Percentiles rank a stretch among this genome's conserved stretches.
These are phyloP conservation scores for Cercospora sp. DNA, from an alignment of 2,329 filamentous ascomycete genomes.

Conservation along the genomic window DNA sequence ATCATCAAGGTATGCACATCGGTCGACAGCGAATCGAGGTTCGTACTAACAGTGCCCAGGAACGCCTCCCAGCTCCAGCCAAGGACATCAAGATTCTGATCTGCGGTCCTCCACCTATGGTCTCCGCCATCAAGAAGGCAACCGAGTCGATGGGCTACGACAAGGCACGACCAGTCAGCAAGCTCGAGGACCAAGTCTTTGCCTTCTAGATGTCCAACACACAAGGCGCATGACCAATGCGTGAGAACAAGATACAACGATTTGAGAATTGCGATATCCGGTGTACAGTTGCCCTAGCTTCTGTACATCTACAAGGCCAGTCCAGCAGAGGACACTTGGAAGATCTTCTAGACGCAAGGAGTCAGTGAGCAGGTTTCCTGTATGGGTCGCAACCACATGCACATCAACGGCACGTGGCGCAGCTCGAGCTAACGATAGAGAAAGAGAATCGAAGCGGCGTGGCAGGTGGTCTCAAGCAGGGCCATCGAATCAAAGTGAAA, in stretches of 20 bases:
- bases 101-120: slow-evolving; percentile 95
- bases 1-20: slow-evolving; percentile 71
- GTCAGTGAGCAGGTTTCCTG: neutral
- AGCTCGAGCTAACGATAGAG: neutral
- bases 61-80: slow-evolving; percentile 78
- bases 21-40: slow-evolving; percentile 28
- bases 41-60: slow-evolving; percentile 46
- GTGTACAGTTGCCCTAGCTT: neutral
- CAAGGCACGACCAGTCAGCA: slow-evolving; percentile 93
- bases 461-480: neutral
- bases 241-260: neutral
- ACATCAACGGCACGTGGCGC: neutral
- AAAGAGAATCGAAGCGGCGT: neutral
- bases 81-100: slow-evolving; percentile 89
- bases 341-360: neutral
- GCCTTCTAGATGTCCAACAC: slow-evolving; percentile 64
- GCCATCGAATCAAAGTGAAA: neutral
- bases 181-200: slow-evolving; percentile 97
- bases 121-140: slow-evolving; percentile 94
- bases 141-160: slow-evolving; percentile 84
- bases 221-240: too few species aligned
- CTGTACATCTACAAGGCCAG: neutral
- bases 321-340: neutral
- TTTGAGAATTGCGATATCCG: neutral
- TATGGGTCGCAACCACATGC: neutral